Base-by-base conservation (phyloP, 768 basidiomycete genomes). In the Amanita rubescens region DNA sequence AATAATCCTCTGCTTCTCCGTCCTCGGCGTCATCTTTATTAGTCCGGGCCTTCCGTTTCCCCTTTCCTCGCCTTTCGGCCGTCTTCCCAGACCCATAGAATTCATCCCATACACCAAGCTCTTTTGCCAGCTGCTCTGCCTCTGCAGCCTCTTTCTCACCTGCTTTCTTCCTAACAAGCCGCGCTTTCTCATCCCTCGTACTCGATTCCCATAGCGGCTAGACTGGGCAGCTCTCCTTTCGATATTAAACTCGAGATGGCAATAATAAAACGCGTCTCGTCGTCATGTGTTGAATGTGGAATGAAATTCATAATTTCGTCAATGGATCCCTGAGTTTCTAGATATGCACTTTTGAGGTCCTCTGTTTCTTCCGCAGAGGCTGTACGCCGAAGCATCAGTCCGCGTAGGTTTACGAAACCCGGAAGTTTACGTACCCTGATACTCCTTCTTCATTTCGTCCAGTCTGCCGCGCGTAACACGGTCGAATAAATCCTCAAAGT, bases 21-120 rank as follows among this genome's bases (percentile, higher is more conserved):
- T 64, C 67, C 10, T 67, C 57, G 51, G 58, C 62, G 32, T 64
- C 58, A 68, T 78, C 27, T 68, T 70, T 50, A 71, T 75, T 45
- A 62, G 59, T 58, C 53, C 80, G 81, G 10, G 63, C 69, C 57
- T 78, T 84, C 1, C 68, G 73, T 59, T 81, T 83, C 11, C 70
- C 73, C 41, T 80, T 80, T 12, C 69, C 68, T 67, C 80, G 81
- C 58, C 81, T 75, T 33, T 80, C 71, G 6, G 81, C 79, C 1
- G 75, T 66, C 68, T 85, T 88, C 3, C 87, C 90, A 57, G 75
- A 81, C 4, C 87, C 90, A 62, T 89, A 92, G 61, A 93, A 93
- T 60, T 93, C 90, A 53, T 96, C 93, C 91, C 92, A 94, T 9
- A 96, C 88, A 2, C 93, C 94, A 14, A 97, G 69, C 57, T 91